Base-by-base conservation (phyloP, 139 green algal genomes). In the Diplosphaera chodatii region DNA sequence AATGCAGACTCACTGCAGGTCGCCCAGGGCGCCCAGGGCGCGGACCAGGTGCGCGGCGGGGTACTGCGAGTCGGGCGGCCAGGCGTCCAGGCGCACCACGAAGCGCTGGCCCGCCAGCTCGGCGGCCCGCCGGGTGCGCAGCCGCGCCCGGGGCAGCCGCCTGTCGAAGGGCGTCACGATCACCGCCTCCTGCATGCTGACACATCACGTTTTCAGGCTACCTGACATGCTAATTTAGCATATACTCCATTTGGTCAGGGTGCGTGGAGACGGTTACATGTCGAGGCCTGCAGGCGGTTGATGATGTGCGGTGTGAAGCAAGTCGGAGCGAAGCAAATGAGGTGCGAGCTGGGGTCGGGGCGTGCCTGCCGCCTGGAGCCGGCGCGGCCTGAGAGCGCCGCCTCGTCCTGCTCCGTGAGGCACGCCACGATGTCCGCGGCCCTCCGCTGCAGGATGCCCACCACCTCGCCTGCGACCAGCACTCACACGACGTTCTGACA, bases 71-170 rank as follows among this genome's bases (percentile, higher is more conserved):
- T 27, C 37, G 8, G 13, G 27, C 13, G 75, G 69, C 84, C 84
- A 89, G 41, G 20, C 37, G 40, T 86, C 82, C 20, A 86, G 37
- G 1, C 75, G 75, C 66, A 89, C 69, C 74, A 89, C 84, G 63
- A 89, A 80, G 59, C 84, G 81, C 71, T 78, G 67, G 1, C 78
- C 78, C 37, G 77, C 1, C 68, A 88, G 37, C 37, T 48, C 37
- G 37, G 6, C 16, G 28, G 63, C 27, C 55, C 74, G 71, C 28
- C 78, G 72, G 23, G 69, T 83, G 63, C 77, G 64, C 28, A 87
- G 48, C 40, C 74, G 69, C 30, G 86, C 37, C 30, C 76, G 56
- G 13, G 83, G 83, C 34, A 84, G 56, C 32, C 77, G 74, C 29
- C 77, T 55, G 48, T 89, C 80, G 30, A 78, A 69, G 15, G 83